Evolutionary conservation across 345 rosid species (phyloP).

Genomic region (Hypericum androsaemum): DNA sequence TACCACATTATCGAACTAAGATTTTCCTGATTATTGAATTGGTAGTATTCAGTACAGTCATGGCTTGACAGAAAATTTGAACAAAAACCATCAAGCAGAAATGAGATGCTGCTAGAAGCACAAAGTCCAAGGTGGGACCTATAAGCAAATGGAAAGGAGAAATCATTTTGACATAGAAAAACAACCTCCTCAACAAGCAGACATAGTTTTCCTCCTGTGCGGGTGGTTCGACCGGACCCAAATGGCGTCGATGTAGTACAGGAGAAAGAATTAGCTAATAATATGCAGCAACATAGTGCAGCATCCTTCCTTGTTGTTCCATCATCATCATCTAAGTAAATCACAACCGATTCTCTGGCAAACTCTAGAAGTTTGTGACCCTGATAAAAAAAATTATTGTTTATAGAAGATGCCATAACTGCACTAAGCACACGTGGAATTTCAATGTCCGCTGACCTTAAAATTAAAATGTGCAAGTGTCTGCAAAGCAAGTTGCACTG

Average conservation of each 20-base stretch:
- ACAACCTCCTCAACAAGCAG: conserved; percentile 87
- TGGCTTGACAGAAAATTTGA: no score
- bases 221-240: conserved; percentile 63
- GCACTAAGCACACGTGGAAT: conserved; percentile 6
- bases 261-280: conserved; percentile 77
- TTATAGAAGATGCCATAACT: conserved; percentile 13
- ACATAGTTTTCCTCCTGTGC: conserved; percentile 67
- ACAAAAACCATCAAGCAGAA: no score
- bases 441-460: conserved; percentile 41
- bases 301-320: conserved; percentile 83
- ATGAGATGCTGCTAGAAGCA: neutral
- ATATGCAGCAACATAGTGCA: conserved; percentile 82
- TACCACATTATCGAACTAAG: no score
- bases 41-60: no score
- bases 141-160: neutral
- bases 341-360: conserved; percentile 79
- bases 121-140: neutral
- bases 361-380: conserved; percentile 76
- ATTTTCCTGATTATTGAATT: no score
- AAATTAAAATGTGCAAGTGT: conserved; percentile 90
- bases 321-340: conserved; percentile 91
- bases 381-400: conserved; percentile 31
- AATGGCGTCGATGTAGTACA: conserved; percentile 37
- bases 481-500: conserved; percentile 93
- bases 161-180: neutral